Evolutionary conservation across 176 grass and related monocot genomes (phyloP), one percentile per base, ranked within the genome.

Genomic region (Aegilops umbellulata): DNA sequence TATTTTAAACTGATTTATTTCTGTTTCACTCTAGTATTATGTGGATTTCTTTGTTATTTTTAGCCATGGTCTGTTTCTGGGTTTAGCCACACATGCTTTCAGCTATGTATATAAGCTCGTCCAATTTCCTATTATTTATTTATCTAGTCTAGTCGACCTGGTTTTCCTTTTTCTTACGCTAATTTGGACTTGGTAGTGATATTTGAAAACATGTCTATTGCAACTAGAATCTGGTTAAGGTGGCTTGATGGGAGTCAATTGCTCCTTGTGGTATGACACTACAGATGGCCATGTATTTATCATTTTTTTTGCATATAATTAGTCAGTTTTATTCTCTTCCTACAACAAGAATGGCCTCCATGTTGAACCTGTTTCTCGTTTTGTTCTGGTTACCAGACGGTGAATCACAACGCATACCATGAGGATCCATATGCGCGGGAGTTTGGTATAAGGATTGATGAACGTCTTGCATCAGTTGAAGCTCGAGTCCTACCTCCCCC

Each of bases 401-500:
- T 95, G 80, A 86, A 84, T 78, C 88, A 87, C 49, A 95, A 95
- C 44, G 83, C 88, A 66, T 95, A 95, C 71, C 81, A 95, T 74
- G 69, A 81, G 79, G 93, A 92, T 65, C 88, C 90, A 83, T 92
- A 90, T 86, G 93, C 93, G 17, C 88, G 83, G 32, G 93, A 95
- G 80, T 95, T 95, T 85, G 93, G 90, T 31, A 95, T 95, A 73
- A 86, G 64, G 79, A 88, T 95, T 76, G 86, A 90, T 53, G 88
- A 86, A 23, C 80, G 60, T 31, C 90, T 92, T 74, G 88, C 93
- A 22, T 88, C 85, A 42, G 85, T 95, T 69, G 90, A 95, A 77
- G 93, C 93, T 86, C 93, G 93, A 42, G 63, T 95, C 70, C 86
- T 95, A 34, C 90, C 93, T 79, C 29, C 93, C 8, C 93, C 93